These are phyloP conservation scores for Penicillium concentricum DNA, from an alignment of 2,329 filamentous ascomycete genomes.

Conservation along the genomic window DNA sequence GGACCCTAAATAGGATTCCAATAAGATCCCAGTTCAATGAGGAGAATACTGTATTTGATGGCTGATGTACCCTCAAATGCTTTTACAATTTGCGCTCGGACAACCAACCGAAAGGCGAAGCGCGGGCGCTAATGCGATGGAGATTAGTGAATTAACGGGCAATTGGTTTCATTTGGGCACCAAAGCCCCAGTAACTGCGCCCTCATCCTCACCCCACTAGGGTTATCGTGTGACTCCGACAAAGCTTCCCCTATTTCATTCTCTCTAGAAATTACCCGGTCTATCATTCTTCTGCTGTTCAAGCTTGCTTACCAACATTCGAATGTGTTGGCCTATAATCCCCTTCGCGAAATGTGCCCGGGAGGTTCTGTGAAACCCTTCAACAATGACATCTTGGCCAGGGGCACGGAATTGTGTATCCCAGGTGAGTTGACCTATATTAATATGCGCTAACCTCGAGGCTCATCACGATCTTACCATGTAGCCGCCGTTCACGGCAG, in stretches of 20 bases:
- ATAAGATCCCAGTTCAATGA: not conserved
- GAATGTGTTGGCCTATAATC: not conserved
- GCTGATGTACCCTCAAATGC: not conserved
- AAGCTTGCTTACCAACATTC: not conserved
- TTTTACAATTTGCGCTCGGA: not conserved
- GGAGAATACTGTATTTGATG: not conserved
- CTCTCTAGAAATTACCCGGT: not conserved
- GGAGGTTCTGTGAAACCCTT: not conserved
- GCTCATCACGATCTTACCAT: not conserved
- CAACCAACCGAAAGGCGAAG: not conserved
- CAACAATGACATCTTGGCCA: conserved; percentile 4
- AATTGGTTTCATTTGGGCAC: not conserved
- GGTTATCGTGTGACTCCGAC: not conserved
- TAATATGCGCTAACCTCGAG: not conserved
- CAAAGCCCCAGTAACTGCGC: not conserved
- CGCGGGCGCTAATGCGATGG: not conserved
- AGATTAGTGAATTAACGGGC: not conserved
- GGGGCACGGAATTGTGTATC: not conserved
- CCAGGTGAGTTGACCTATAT: not conserved
- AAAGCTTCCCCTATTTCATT: not conserved
- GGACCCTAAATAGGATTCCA: not conserved
- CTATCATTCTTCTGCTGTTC: not conserved
- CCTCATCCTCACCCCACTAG: not conserved
- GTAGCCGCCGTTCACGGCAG: not conserved
- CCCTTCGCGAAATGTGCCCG: not conserved